Percentiles rank a stretch among this genome's conserved stretches.
phyloP scores from a whole-genome alignment of 805 yeast species.

The Alloascoidea africana region DNA sequence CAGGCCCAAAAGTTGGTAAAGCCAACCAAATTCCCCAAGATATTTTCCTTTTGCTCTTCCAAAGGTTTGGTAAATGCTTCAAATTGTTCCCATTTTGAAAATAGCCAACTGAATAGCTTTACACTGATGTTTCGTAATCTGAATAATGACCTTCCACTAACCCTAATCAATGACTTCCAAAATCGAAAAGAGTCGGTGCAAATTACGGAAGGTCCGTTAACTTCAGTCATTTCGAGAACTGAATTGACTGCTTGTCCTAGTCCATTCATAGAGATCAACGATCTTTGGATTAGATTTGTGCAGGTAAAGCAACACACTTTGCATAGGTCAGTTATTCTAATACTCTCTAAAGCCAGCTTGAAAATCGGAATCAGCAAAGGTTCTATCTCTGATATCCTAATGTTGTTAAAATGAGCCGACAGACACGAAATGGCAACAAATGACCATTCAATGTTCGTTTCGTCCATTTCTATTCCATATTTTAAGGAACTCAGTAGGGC shows the following conservation, averaged over 20 bases:
- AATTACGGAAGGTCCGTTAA: slow-evolving; percentile 1
- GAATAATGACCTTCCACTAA: neutral
- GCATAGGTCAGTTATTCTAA: neutral
- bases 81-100: neutral
- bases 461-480: slow-evolving; percentile 1
- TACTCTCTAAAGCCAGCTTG: neutral
- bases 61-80: too few relatives aligned
- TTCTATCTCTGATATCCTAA: too few relatives aligned
- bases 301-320: neutral
- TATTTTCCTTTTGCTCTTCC: neutral
- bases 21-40: neutral
- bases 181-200: slow-evolving; percentile 1
- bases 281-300: neutral
- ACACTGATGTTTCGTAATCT: neutral
- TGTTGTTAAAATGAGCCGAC: neutral
- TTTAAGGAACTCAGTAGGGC: neutral
- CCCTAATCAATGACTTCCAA: neutral
- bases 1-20: neutral
- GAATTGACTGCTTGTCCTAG: neutral
- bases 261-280: neutral
- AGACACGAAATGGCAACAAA: neutral
- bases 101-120: slow-evolving; percentile 1
- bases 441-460: neutral
- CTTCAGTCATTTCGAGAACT: neutral
- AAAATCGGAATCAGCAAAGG: neutral